Conservation (phyloP, 768 basidiomycete genomes). For the Suillus plorans region DNA sequence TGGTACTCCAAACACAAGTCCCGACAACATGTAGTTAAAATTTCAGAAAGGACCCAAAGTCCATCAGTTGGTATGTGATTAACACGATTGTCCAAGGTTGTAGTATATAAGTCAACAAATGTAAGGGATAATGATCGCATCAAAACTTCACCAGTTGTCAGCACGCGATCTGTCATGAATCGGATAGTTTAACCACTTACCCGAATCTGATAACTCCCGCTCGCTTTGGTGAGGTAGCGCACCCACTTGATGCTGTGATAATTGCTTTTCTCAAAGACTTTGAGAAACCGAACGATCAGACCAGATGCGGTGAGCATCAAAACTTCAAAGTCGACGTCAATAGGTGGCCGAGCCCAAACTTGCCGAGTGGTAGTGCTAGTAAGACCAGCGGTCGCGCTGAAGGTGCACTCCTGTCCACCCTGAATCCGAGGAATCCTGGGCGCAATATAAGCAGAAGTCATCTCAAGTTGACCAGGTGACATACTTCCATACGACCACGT, state of each 20-base stretch:
- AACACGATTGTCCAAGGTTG: conserved; percentile 11
- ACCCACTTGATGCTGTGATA: conserved; percentile 98
- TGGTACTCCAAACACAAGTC: conserved; percentile 15
- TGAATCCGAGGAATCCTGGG: conserved; percentile 91
- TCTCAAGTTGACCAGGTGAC: conserved; percentile 32
- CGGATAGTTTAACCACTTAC: conserved; percentile 48
- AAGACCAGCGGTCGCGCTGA: conserved; percentile 78
- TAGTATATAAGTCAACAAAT: conserved; percentile 15
- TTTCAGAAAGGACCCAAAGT: conserved; percentile 4
- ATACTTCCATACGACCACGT: conserved; percentile 97
- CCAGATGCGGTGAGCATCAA: conserved; percentile 99
- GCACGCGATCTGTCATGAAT: neutral
- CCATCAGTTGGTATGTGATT: conserved; percentile 24
- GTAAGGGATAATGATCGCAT: conserved; percentile 21
- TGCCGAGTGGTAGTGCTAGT: conserved; percentile 90
- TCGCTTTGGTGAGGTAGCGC: conserved; percentile 90
- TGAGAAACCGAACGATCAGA: conserved; percentile 92
- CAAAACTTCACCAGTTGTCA: conserved; percentile 24
- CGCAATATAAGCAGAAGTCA: conserved; percentile 6
- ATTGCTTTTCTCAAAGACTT: conserved; percentile 95
- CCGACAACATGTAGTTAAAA: conserved; percentile 3
- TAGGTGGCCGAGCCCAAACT: conserved; percentile 97
- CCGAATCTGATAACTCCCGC: conserved; percentile 90
- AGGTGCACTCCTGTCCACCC: conserved; percentile 87
- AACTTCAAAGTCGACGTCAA: conserved; percentile 98